Conservation (phyloP, 129 eudicot species). For the Saussurea involucrata region DNA sequence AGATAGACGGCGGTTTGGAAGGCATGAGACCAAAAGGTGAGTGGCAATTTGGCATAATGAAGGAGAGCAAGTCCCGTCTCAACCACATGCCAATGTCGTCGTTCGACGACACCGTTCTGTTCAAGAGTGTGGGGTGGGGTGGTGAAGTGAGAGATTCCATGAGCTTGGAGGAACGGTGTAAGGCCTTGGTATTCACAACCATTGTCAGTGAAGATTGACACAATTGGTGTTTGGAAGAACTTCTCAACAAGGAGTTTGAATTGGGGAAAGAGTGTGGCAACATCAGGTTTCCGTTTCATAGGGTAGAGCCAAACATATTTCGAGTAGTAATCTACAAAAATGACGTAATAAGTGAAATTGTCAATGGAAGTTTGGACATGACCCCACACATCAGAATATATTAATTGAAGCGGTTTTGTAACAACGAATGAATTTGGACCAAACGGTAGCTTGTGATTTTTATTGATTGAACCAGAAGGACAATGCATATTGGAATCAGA, state of each 20-base stretch:
- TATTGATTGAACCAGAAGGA: not conserved
- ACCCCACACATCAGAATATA: not conserved
- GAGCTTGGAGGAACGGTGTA: not conserved
- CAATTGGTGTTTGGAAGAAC: not conserved
- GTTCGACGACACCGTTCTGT: too few species aligned
- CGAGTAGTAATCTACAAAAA: not conserved
- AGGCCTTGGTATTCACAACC: not conserved
- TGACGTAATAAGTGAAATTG: not conserved
- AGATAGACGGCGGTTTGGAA: not conserved
- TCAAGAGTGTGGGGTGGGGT: too few species aligned
- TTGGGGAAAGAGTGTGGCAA: not conserved
- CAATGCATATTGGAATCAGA: not conserved
- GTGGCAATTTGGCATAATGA: not conserved
- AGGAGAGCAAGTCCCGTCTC: not conserved
- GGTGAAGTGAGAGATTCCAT: not conserved
- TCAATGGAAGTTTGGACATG: not conserved
- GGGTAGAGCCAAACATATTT: not conserved
- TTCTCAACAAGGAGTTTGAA: not conserved
- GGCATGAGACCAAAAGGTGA: slow-evolving; percentile 12
- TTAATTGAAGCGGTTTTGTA: not conserved
- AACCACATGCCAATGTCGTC: not conserved
- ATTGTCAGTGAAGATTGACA: not conserved
- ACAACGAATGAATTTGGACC: not conserved
- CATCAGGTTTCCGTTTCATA: not conserved
- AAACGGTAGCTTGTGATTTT: not conserved